Percentiles rank a stretch among this genome's conserved stretches.
These are phyloP conservation scores for Solanum paucissectum DNA, from an alignment of 257 asterid genomes.

Conservation along the genomic window DNA sequence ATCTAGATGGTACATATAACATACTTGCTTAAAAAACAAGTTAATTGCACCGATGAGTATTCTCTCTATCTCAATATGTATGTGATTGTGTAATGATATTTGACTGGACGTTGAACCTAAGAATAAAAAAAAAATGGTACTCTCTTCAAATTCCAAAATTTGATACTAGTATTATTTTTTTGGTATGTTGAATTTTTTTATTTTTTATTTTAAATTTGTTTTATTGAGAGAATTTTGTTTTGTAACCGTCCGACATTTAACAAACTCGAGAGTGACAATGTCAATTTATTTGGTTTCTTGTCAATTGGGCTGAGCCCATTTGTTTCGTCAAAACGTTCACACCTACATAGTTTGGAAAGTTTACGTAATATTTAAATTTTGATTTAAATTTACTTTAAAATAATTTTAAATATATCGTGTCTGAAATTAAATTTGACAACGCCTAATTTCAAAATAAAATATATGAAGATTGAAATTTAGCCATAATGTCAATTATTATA, in stretches of 20 bases:
- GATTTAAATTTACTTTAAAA: background rate
- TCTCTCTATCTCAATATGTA: background rate
- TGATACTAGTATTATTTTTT: background rate
- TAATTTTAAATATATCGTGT: background rate
- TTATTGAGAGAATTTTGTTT: background rate
- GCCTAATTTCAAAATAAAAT: background rate
- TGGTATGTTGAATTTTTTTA: background rate
- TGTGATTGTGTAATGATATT: background rate
- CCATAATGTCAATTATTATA: background rate
- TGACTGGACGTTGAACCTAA: fast-evolving
- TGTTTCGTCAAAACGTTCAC: background rate
- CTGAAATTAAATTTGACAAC: background rate
- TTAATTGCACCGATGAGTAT: background rate
- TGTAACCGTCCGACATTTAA: background rate
- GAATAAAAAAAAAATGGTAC: background rate
- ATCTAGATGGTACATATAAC: background rate
- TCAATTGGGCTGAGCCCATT: background rate
- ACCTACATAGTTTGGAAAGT: background rate
- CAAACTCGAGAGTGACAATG: background rate
- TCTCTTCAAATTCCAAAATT: background rate
- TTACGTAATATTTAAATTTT: background rate
- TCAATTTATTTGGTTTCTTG: background rate
- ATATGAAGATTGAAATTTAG: background rate
- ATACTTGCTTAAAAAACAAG: background rate
- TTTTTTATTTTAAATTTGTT: too few species aligned